phyloP scores from a whole-genome alignment of 495 filamentous ascomycete genomes.

The Penicillium lagena region DNA sequence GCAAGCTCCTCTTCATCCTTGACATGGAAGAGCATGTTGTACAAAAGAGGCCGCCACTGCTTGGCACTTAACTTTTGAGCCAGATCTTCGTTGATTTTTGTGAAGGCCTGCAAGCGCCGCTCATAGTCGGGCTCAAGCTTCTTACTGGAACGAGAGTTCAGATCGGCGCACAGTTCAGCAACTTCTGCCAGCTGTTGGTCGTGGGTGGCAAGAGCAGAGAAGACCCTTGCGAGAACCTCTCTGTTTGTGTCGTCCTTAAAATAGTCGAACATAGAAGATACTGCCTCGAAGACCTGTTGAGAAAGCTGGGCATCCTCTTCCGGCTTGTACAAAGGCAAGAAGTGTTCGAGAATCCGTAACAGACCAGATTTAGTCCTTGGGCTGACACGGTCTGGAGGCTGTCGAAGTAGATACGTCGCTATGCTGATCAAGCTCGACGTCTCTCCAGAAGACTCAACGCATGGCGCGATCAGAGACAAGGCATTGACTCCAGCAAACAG shows the following conservation, averaged over 20 bases:
- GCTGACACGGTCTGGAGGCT: conserved; percentile 73
- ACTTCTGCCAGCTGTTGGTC: conserved; percentile 55
- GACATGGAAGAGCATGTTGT: conserved; percentile 86
- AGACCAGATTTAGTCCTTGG: conserved; percentile 78
- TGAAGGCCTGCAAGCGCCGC: conserved; percentile 70
- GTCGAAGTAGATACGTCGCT: conserved; percentile 71
- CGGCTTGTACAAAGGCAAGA: conserved; percentile 57
- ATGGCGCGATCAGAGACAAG: conserved; percentile 66
- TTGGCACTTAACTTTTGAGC: conserved; percentile 53
- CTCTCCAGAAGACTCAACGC: conserved; percentile 62
- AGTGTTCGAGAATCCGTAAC: conserved; percentile 66
- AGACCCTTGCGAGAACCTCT: conserved; percentile 61
- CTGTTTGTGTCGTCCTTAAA: conserved; percentile 76
- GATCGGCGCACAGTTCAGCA: conserved; percentile 64
- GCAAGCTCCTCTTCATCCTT: conserved; percentile 82
- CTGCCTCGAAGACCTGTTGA: conserved; percentile 52
- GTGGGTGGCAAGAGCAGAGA: conserved; percentile 59
- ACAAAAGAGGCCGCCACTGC: conserved; percentile 86
- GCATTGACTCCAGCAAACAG: conserved; percentile 72
- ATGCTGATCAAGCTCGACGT: conserved; percentile 69
- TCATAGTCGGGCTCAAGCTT: conserved; percentile 83
- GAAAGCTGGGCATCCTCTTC: conserved; percentile 38
- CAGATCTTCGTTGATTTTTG: conserved; percentile 53
- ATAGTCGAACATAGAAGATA: conserved; percentile 74
- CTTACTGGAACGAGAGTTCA: conserved; percentile 67